Percentiles rank a stretch among this genome's conserved stretches.
Evolutionary conservation across 257 asterid genomes (phyloP).

Genomic region (Cruciata laevipes): DNA sequence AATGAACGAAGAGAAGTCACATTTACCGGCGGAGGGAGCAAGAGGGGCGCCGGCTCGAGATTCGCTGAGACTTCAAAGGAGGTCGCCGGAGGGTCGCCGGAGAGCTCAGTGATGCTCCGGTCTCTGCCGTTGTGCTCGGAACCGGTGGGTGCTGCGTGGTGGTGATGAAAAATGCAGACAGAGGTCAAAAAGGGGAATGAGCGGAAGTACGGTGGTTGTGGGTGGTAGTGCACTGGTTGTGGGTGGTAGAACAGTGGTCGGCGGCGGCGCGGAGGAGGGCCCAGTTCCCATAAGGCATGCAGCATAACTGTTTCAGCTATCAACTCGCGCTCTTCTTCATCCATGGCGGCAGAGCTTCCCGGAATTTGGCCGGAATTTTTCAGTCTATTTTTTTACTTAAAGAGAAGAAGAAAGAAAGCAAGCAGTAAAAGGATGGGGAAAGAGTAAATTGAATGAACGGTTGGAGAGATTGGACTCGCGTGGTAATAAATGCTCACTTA

Average conservation of each 20-base stretch:
- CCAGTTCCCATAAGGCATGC: not conserved
- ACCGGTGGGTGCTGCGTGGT: too few species aligned
- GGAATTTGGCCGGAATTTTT: not conserved
- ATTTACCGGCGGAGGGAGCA: not conserved
- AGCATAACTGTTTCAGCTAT: not conserved
- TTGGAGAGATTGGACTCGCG: too few species aligned
- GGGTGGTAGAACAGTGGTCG: not conserved
- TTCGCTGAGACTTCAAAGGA: not conserved
- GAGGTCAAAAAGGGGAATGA: not conserved
- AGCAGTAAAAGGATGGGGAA: too few species aligned
- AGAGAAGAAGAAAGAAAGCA: not conserved
- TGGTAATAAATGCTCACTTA: too few species aligned
- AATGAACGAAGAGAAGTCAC: not conserved
- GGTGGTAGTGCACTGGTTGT: not conserved
- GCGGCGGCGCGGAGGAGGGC: not conserved
- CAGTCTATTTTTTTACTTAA: too few species aligned
- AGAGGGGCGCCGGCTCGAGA: not conserved
- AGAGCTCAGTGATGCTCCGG: too few species aligned
- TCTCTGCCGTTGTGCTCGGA: too few species aligned
- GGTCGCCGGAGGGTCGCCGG: not conserved
- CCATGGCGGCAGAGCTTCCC: not conserved
- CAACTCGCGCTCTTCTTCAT: not conserved
- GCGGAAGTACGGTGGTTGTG: not conserved
- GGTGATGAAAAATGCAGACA: not conserved
- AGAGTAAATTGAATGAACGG: too few species aligned